Evolutionary conservation across 1,284 basidiomycete species (phyloP).

Genomic region (Pholiota adiposa): DNA sequence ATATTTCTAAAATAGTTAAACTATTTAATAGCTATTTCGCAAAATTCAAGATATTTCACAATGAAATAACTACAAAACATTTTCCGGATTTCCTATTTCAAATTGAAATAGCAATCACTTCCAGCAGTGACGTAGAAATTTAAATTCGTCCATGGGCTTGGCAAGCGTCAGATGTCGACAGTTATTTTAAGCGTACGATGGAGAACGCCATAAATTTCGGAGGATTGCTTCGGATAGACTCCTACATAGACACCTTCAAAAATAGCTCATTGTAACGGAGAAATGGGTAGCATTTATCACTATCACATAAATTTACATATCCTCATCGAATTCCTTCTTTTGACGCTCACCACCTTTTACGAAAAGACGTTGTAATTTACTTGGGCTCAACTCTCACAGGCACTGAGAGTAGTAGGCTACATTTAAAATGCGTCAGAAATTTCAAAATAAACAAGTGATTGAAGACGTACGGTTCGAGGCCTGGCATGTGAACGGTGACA

Average conservation of each 20-base stretch:
- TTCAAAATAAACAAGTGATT: background rate
- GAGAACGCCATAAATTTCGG: background rate
- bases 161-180: no score
- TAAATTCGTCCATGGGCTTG: no score
- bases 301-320: background rate
- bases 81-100: no score
- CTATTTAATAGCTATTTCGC: no score
- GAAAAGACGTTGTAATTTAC: background rate
- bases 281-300: background rate
- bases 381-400: slow-evolving; percentile 1
- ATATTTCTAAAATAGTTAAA: no score
- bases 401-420: slow-evolving; percentile 20
- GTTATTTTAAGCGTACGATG: no score
- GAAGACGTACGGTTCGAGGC: slow-evolving; percentile 9
- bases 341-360: background rate
- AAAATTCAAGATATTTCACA: no score
- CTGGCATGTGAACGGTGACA: slow-evolving; percentile 17
- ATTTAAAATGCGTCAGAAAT: background rate
- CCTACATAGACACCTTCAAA: background rate
- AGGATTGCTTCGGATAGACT: background rate
- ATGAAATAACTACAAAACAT: no score
- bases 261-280: background rate
- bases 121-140: no score
- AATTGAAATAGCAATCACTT: no score
- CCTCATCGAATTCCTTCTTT: no score